Conservation (phyloP, 768 basidiomycete genomes). For the Tulasnella sp. region DNA sequence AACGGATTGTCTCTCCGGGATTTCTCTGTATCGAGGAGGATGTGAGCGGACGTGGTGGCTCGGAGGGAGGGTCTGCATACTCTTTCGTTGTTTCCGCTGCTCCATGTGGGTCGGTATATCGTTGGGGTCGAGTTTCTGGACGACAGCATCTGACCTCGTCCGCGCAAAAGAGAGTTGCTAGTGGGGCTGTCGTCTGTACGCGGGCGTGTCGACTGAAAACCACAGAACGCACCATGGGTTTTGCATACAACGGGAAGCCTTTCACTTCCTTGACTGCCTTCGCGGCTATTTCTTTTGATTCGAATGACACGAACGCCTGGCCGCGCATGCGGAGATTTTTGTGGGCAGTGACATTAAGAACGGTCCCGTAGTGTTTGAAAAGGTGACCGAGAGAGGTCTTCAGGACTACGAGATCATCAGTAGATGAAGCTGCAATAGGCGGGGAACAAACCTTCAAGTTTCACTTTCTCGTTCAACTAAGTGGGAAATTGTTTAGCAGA, state of each 20-base stretch:
- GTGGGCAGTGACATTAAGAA: slow-evolving; percentile 93
- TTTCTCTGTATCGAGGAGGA: slow-evolving; percentile 37
- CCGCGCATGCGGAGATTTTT: slow-evolving; percentile 93
- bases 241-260: slow-evolving; percentile 89
- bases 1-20: slow-evolving; percentile 84
- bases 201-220: neutral
- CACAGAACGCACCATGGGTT: slow-evolving; percentile 66
- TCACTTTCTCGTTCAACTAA: slow-evolving; percentile 78
- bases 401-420: slow-evolving; percentile 43
- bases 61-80: slow-evolving; percentile 34
- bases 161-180: slow-evolving; percentile 94
- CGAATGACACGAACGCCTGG: slow-evolving; percentile 94
- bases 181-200: neutral
- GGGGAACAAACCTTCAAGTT: slow-evolving; percentile 32
- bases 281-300: slow-evolving; percentile 63
- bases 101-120: slow-evolving; percentile 66
- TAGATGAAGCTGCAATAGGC: neutral
- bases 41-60: neutral
- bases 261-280: slow-evolving; percentile 88
- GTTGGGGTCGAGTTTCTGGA: slow-evolving; percentile 56
- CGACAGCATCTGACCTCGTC: slow-evolving; percentile 80
- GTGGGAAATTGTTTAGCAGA: neutral
- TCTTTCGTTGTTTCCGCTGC: slow-evolving; percentile 67
- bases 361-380: slow-evolving; percentile 87
- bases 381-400: slow-evolving; percentile 77